A percentile compares a stretch with the other conserved stretches of the same genome.
phyloP scores from a whole-genome alignment of 2,329 filamentous ascomycete genomes.

The Talaromyces marneffei region DNA sequence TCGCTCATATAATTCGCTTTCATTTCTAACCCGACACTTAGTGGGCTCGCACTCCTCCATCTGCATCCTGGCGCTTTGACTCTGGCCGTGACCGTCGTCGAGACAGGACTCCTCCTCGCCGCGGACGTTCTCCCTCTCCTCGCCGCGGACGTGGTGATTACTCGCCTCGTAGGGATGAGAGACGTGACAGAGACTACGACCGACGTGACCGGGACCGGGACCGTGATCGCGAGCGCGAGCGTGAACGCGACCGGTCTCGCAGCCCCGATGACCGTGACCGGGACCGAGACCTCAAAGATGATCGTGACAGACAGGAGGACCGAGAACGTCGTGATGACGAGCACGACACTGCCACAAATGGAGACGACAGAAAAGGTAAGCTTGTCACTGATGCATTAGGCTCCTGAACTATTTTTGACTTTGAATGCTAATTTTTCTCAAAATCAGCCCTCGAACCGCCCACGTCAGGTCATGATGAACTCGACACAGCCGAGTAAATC shows the following conservation, averaged over 20 bases:
- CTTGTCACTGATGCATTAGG: slow-evolving; percentile 13
- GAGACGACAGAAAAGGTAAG: slow-evolving; percentile 84
- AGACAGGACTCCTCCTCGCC: slow-evolving; percentile 70
- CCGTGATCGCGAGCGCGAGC: slow-evolving; percentile 59
- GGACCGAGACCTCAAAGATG: slow-evolving; percentile 45
- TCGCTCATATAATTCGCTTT: background rate
- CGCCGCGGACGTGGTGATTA: slow-evolving; percentile 60
- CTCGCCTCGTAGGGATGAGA: slow-evolving; percentile 83
- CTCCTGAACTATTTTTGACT: background rate
- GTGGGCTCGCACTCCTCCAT: slow-evolving; percentile 98
- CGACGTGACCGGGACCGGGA: slow-evolving; percentile 56
- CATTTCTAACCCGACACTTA: slow-evolving; percentile 37
- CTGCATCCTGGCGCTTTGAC: slow-evolving; percentile 97
- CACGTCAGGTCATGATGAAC: slow-evolving; percentile 80
- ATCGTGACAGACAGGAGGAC: slow-evolving; percentile 50
- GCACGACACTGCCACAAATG: slow-evolving; percentile 72
- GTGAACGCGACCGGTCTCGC: slow-evolving; percentile 53
- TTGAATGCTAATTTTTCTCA: slow-evolving; percentile 9
- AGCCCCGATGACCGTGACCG: slow-evolving; percentile 33
- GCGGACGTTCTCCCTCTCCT: slow-evolving; percentile 57
- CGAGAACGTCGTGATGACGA: slow-evolving; percentile 65
- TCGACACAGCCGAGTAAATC: slow-evolving; percentile 81
- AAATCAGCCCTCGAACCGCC: slow-evolving; percentile 61
- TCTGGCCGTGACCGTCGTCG: slow-evolving; percentile 68
- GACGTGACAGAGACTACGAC: slow-evolving; percentile 68